These are phyloP conservation scores for Raphanus hybrid DNA, from an alignment of 441 rosid genomes.

Conservation along the genomic window DNA sequence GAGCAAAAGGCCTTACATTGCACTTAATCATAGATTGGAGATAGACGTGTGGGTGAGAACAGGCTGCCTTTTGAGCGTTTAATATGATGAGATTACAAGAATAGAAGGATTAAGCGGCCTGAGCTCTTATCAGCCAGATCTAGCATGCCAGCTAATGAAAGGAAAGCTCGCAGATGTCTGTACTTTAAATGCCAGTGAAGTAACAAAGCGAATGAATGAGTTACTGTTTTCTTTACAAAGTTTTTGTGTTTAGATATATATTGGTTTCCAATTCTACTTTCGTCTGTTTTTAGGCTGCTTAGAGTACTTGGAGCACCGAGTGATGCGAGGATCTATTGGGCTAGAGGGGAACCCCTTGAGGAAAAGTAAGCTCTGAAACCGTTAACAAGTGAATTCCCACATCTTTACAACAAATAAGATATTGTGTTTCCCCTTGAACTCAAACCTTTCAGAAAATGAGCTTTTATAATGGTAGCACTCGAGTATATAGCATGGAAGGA, in stretches of 20 bases:
- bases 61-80: conserved; percentile 90
- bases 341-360: conserved; percentile 91
- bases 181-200: conserved; percentile 85
- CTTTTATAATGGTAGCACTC: conserved; percentile 85
- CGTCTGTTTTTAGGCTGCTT: too few relatives aligned
- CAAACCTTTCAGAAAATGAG: conserved; percentile 73
- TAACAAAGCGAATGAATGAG: conserved; percentile 57
- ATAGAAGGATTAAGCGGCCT: conserved; percentile 76
- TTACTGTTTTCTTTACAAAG: too few relatives aligned
- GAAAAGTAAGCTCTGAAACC: conserved; percentile 78
- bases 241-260: too few relatives aligned
- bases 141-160: conserved; percentile 73
- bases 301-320: conserved; percentile 90
- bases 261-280: too few relatives aligned
- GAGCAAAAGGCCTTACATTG: conserved; percentile 85
- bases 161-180: conserved; percentile 92
- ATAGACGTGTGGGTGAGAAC: conserved; percentile 97
- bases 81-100: conserved; percentile 72
- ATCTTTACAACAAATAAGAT: conserved; percentile 80
- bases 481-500: conserved; percentile 75
- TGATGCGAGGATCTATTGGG: conserved; percentile 80
- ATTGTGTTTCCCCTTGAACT: conserved; percentile 79
- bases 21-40: conserved; percentile 87
- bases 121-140: conserved; percentile 88
- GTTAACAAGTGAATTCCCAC: conserved; percentile 63